Base-by-base conservation (phyloP, 176 grass and related monocot species). In the Paspalum notatum region DNA sequence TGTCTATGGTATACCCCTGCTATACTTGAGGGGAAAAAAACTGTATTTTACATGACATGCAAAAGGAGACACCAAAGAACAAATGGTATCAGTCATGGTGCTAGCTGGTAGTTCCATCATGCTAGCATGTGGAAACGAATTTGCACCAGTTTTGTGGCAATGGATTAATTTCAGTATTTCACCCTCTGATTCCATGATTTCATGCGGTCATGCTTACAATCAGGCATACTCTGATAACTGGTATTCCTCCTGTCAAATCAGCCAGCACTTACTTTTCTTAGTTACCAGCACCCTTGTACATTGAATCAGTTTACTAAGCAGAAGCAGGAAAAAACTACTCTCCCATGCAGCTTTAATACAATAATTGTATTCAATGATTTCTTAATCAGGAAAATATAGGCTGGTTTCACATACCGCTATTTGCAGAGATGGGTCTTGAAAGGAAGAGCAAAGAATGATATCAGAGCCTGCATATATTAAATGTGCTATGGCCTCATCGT, bases 391-490 rank as follows among this genome's bases (percentile, higher is more conserved):
- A 61, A 60, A 25, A 78, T n/a, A 50, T 60, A 13, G 42, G 20
- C 9, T 61, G 73, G 6, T 59, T 78, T 75, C 43, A 85, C 72
- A 69, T 91, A 88, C 85, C 22, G 82, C 76, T 67, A 78, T 82
- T 82, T 88, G 89, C 47, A 88, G 75, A 0, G 53, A 84, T 73
- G 56, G 80, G 53, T 84, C 80, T 7, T 89, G 41, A 67, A 92
- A 86, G 75, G 87, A 92, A 92, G 83, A 76, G 48, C 90, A 92
- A 51, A 86, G 74, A 79, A 89, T 86, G 62, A 92, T 84, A 76
- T 80, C 83, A 72, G 70, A 92, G 16, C 87, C 87, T 68, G 89
- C 85, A 85, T 85, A 77, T 78, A 91, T 82, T 54, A 91, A 74
- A 78, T 88, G 89, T 74, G 67, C 71, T 68, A 91, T 76, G 24